Percentiles rank a stretch among this genome's conserved stretches.
phyloP scores from a whole-genome alignment of 2,329 filamentous ascomycete species.

The Xylariomycetidae sp. region DNA sequence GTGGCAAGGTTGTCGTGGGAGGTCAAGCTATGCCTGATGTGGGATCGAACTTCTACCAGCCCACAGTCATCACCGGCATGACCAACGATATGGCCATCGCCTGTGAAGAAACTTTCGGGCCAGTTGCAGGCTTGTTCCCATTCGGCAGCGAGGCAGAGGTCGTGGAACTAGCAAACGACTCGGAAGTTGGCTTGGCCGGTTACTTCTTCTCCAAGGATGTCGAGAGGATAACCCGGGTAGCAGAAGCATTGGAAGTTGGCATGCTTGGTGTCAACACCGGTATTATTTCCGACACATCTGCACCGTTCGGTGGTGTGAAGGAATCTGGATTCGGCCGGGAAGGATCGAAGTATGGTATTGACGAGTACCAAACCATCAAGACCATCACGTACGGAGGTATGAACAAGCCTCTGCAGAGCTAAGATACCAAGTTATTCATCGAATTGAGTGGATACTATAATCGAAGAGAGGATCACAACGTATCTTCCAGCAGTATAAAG shows the following conservation, averaged over 20 bases:
- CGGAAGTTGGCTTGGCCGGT: constrained; percentile 83
- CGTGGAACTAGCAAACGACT: constrained; percentile 70
- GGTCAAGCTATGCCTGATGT: constrained; percentile 69
- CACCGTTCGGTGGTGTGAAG: constrained; percentile 75
- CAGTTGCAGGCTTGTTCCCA: constrained; percentile 81
- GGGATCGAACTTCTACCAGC: constrained; percentile 81
- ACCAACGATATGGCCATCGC: constrained; percentile 78
- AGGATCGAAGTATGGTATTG: constrained; percentile 69
- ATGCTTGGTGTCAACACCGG: constrained; percentile 86
- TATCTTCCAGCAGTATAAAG: too few species aligned
- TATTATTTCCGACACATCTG: constrained; percentile 50
- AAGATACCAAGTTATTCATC: too few species aligned
- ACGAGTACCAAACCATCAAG: constrained; percentile 72
- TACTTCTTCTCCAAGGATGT: constrained; percentile 80
- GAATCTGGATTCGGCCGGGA: constrained; percentile 76
- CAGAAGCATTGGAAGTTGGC: constrained; percentile 70
- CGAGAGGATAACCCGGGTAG: constrained; percentile 53
- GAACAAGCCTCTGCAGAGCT: constrained; percentile 47
- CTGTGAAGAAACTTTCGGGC: constrained; percentile 90
- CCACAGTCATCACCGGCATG: constrained; percentile 85
- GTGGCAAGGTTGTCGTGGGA: constrained; percentile 67
- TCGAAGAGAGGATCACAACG: too few species aligned
- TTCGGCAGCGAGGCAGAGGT: constrained; percentile 90
- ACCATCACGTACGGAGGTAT: constrained; percentile 51
- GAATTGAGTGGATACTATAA: too few species aligned